Evolutionary conservation across 805 yeast species (phyloP).

Genomic region (Candida stauntonica): DNA sequence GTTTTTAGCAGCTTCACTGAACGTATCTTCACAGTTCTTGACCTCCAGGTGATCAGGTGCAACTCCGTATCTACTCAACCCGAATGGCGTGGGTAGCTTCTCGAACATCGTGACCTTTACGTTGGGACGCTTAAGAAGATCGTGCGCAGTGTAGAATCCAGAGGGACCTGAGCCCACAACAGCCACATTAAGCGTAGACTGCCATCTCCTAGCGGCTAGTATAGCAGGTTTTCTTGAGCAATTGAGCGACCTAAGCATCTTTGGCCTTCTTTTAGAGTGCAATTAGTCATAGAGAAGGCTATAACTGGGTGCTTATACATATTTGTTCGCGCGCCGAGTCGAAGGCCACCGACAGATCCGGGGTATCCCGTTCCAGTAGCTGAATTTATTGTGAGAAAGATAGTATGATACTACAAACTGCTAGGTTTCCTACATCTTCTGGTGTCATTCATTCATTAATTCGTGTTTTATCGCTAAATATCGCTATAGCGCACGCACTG

Average conservation of each 20-base stretch:
- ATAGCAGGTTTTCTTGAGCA: too few relatives aligned
- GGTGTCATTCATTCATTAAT: constrained; percentile 1
- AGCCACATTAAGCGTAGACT: constrained; percentile 25
- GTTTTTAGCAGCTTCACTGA: constrained; percentile 40
- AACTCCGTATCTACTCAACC: constrained; percentile 90
- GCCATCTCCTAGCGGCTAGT: constrained; percentile 1
- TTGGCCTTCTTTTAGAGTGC: too few relatives aligned
- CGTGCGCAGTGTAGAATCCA: constrained; percentile 85
- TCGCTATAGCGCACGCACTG: too few relatives aligned
- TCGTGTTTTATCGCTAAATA: background rate
- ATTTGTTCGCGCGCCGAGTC: constrained; percentile 1
- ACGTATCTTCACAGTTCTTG: constrained; percentile 69
- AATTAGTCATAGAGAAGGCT: too few relatives aligned
- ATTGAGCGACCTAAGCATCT: background rate
- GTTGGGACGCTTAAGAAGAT: constrained; percentile 50
- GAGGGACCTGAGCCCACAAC: constrained; percentile 96
- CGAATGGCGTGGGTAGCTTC: constrained; percentile 83
- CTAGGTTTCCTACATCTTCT: too few relatives aligned
- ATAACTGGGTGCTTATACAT: too few relatives aligned
- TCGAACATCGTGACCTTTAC: constrained; percentile 69
- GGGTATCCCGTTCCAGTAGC: too few relatives aligned
- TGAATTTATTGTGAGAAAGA: too few relatives aligned
- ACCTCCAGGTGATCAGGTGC: constrained; percentile 99
- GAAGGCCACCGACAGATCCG: too few relatives aligned
- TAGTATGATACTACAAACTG: too few relatives aligned